Evolutionary conservation across 1,139 yeast species (phyloP).

Genomic region (Yamadazyma diddensiae): DNA sequence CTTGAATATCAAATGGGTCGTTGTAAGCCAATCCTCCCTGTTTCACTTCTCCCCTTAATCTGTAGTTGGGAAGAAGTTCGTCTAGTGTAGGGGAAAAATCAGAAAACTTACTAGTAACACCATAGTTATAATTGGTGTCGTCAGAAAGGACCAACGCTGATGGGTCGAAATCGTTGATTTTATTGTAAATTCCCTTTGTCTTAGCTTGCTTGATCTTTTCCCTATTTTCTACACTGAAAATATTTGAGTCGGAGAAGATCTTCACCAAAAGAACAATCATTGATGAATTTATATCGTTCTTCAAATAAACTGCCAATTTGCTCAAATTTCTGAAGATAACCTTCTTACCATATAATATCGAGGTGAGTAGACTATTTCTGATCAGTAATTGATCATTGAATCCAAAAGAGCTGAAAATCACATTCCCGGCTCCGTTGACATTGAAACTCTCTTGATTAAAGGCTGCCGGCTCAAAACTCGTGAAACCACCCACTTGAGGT

Average conservation of each 20-base stretch:
- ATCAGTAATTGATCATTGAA: constrained; percentile 21
- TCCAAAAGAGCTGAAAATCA: constrained; percentile 27
- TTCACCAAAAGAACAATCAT: constrained; percentile 39
- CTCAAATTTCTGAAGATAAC: constrained; percentile 32
- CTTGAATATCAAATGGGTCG: constrained; percentile 15
- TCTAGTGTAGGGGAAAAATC: constrained; percentile 21
- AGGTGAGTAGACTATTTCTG: constrained; percentile 29
- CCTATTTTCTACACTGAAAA: constrained; percentile 28
- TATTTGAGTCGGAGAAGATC: constrained; percentile 37
- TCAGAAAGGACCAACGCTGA: constrained; percentile 26
- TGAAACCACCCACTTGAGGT: constrained; percentile 33
- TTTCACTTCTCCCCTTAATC: background rate
- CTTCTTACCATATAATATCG: constrained; percentile 36
- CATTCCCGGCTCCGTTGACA: constrained; percentile 29
- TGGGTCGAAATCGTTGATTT: constrained; percentile 24
- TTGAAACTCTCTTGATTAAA: constrained; percentile 33
- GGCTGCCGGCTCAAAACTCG: constrained; percentile 26
- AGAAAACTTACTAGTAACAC: constrained; percentile 36
- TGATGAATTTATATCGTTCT: constrained; percentile 40
- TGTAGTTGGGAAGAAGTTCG: constrained; percentile 17
- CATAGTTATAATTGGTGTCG: constrained; percentile 37
- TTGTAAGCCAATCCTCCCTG: constrained; percentile 15
- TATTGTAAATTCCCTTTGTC: constrained; percentile 14
- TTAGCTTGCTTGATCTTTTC: constrained; percentile 24
- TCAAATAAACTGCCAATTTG: constrained; percentile 27